phyloP scores from a whole-genome alignment of 768 basidiomycete species.

The Lentinula raphanica region DNA sequence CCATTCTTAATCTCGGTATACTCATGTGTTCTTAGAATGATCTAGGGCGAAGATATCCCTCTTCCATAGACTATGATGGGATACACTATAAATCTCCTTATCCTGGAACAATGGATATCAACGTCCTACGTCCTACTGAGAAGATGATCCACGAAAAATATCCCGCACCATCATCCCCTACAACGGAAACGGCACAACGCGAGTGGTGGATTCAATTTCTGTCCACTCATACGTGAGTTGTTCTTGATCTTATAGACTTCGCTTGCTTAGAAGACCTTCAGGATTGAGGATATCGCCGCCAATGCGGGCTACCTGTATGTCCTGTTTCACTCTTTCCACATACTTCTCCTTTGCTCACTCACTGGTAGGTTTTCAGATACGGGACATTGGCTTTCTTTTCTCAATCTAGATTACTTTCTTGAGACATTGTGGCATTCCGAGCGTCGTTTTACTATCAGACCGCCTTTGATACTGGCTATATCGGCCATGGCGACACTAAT shows the following conservation, averaged over 20 bases:
- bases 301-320: constrained; percentile 53
- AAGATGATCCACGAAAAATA: constrained; percentile 26
- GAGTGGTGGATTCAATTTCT: constrained; percentile 42
- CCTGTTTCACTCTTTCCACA: background rate
- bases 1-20: background rate
- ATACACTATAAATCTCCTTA: constrained; percentile 30
- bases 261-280: constrained; percentile 19
- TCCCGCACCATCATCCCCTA: constrained; percentile 27
- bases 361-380: constrained; percentile 53
- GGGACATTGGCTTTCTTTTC: constrained; percentile 63
- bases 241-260: background rate
- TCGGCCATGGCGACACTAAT: constrained; percentile 70
- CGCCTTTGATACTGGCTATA: constrained; percentile 62
- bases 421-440: constrained; percentile 45
- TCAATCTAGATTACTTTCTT: constrained; percentile 54
- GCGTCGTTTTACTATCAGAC: constrained; percentile 57
- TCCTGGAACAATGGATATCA: constrained; percentile 34
- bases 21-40: constrained; percentile 19
- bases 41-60: constrained; percentile 7
- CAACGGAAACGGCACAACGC: constrained; percentile 29
- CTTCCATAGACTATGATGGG: constrained; percentile 30
- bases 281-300: constrained; percentile 41
- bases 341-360: background rate
- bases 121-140: constrained; percentile 28
- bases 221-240: constrained; percentile 30